A percentile compares a stretch with the other conserved stretches of the same genome.
phyloP scores from a whole-genome alignment of 2,329 filamentous ascomycete genomes.

The Cadophora malorum region DNA sequence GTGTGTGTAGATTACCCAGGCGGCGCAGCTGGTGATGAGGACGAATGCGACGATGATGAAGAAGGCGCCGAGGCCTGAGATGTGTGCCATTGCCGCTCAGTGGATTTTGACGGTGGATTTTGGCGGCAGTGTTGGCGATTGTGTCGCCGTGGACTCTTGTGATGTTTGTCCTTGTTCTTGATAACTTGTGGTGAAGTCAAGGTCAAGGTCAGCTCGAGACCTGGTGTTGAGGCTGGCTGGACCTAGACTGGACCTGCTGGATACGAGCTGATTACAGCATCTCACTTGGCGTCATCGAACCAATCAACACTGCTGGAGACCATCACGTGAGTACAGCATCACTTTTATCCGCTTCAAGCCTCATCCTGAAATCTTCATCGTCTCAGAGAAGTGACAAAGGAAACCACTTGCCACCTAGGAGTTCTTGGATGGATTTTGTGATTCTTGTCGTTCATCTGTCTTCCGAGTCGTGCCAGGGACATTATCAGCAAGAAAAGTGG shows the following conservation, averaged over 20 bases:
- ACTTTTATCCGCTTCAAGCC: slow-evolving; percentile 10
- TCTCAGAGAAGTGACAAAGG: neutral
- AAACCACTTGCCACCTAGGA: neutral
- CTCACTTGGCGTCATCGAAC: slow-evolving; percentile 4
- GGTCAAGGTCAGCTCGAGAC: neutral
- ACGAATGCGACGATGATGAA: slow-evolving; percentile 75
- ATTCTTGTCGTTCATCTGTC: neutral
- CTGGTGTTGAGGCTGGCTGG: slow-evolving; percentile 17
- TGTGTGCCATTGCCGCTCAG: slow-evolving; percentile 56
- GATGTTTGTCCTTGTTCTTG: neutral
- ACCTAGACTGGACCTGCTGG: neutral
- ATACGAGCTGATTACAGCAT: neutral
- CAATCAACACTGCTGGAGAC: neutral
- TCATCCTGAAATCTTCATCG: slow-evolving; percentile 5
- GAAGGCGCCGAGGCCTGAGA: slow-evolving; percentile 71
- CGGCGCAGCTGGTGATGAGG: slow-evolving; percentile 60
- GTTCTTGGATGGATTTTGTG: neutral
- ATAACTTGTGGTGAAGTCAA: neutral
- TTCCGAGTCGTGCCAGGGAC: neutral
- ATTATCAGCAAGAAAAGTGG: neutral
- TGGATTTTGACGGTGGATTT: neutral
- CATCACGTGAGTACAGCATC: neutral
- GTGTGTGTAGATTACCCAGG: slow-evolving; percentile 75
- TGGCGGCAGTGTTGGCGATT: neutral
- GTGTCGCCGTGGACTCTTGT: neutral